Base-by-base conservation (phyloP, 768 basidiomycete species). In the Mycena maculata region DNA sequence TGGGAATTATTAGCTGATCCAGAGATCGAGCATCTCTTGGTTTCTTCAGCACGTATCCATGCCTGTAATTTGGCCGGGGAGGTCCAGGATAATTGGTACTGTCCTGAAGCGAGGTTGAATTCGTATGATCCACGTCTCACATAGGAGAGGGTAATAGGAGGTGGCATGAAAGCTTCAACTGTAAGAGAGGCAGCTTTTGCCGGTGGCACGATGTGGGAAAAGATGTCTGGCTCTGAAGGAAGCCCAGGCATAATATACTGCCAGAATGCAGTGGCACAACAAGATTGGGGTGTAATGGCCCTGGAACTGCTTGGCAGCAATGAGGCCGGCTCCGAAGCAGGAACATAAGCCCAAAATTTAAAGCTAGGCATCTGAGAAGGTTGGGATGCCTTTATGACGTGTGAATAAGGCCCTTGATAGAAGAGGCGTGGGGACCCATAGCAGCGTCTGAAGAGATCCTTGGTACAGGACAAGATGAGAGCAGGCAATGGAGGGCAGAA, bases 21-120 rank as follows among this genome's bases (percentile, higher is more conserved):
- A n/a, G n/a, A n/a, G n/a, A n/a, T n/a, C n/a, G n/a, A n/a, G n/a
- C n/a, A n/a, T n/a, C n/a, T n/a, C n/a, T n/a, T n/a, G n/a, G n/a
- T 18, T 20, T 48, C 45, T 30, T 60, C 59, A 20, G 38, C 20
- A 16, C 23, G 30, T 28, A 60, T 48, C 59, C 59, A 60, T 15
- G 45, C 25, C 3, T 47, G 15, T 18, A 60, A 23, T 11, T 44
- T 45, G 16, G 13, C 44, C 16, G 20, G 16, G 4, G 59, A 60
- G 4, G 49, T 9, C 49, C 49, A 50, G 13, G 27, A 33, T 3
- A 50, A 16, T 3, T 7, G 4, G 22, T 45, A 45, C n/a, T 22
- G n/a, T 6, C 44, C 44, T 8, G 44, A 45, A 6, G 15, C 44
- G 23, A 45, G 6, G 44, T 45, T 22, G 44, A 6, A 25, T 7